These are phyloP conservation scores for Fusarium piperis DNA, from an alignment of 2,329 filamentous ascomycete genomes.

Conservation along the genomic window DNA sequence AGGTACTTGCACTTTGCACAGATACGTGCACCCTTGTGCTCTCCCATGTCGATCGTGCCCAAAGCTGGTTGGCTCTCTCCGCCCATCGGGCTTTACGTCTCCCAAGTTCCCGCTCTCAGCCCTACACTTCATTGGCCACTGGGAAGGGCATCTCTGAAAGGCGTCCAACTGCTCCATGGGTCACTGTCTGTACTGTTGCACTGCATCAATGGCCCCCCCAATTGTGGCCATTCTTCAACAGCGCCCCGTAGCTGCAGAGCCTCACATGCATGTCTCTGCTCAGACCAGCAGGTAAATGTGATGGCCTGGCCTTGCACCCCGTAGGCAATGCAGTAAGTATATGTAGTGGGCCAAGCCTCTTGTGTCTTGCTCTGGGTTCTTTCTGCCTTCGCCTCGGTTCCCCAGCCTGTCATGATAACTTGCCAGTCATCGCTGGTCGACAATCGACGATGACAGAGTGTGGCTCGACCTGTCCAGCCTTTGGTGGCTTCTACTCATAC, in stretches of 20 bases:
- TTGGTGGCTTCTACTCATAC: conserved; percentile 51
- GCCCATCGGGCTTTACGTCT: conserved; percentile 12
- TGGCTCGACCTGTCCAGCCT: conserved; percentile 48
- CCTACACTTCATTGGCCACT: conserved; percentile 25
- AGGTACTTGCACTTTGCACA: background rate
- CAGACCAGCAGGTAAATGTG: conserved; percentile 20
- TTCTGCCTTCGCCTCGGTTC: conserved; percentile 18
- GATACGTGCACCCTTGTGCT: conserved; percentile 17
- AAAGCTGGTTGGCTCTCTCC: conserved; percentile 24
- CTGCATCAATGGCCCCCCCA: conserved; percentile 35
- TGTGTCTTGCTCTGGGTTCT: conserved; percentile 19
- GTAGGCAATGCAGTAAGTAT: conserved; percentile 20
- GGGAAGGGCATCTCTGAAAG: background rate
- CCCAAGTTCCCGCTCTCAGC: conserved; percentile 28
- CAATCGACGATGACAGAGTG: conserved; percentile 49
- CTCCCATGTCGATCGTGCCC: conserved; percentile 22
- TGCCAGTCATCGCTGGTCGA: conserved; percentile 28
- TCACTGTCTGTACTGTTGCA: conserved; percentile 22
- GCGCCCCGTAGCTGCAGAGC: conserved; percentile 37
- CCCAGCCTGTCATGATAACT: conserved; percentile 40
- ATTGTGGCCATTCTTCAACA: conserved; percentile 17
- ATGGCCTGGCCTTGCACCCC: conserved; percentile 7
- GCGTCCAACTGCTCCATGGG: conserved; percentile 24
- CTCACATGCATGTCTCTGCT: conserved; percentile 38
- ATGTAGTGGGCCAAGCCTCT: conserved; percentile 40